phyloP scores from a whole-genome alignment of 768 basidiomycete genomes.

The Naganishia antarctica region DNA sequence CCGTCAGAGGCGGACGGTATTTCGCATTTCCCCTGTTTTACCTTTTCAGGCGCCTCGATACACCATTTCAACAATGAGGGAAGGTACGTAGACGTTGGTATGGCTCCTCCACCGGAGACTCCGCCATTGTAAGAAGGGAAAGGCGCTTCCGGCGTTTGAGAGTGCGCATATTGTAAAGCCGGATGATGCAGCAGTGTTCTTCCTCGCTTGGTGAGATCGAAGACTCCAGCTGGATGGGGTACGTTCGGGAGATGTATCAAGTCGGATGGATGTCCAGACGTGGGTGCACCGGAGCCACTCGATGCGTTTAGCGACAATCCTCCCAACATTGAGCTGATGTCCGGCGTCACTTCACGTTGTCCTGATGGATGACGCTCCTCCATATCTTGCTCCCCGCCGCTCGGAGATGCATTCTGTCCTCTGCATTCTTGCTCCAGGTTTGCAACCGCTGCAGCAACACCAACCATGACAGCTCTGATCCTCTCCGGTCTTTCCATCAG shows the following conservation, averaged over 20 bases:
- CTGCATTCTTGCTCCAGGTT: conserved; percentile 56
- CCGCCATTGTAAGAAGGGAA: conserved; percentile 27
- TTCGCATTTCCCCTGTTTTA: conserved; percentile 44
- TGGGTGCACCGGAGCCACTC: neutral
- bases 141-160: conserved; percentile 35
- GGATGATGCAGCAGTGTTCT: conserved; percentile 39
- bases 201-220: conserved; percentile 20
- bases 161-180: conserved; percentile 41
- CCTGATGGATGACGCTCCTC: neutral
- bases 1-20: conserved; percentile 33
- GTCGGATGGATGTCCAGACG: neutral
- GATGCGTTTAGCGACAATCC: neutral
- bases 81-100: conserved; percentile 36
- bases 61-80: conserved; percentile 41
- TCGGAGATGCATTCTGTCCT: neutral
- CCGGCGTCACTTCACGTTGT: conserved; percentile 19
- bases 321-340: conserved; percentile 17
- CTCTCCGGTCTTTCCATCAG: conserved; percentile 91
- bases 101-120: neutral
- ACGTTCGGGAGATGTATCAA: neutral
- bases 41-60: conserved; percentile 41
- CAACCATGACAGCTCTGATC: conserved; percentile 73
- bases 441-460: conserved; percentile 72
- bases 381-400: no score
- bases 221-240: conserved; percentile 5